These are phyloP conservation scores for Fusarium sambucinum DNA, from an alignment of 2,329 filamentous ascomycete species.

Conservation along the genomic window DNA sequence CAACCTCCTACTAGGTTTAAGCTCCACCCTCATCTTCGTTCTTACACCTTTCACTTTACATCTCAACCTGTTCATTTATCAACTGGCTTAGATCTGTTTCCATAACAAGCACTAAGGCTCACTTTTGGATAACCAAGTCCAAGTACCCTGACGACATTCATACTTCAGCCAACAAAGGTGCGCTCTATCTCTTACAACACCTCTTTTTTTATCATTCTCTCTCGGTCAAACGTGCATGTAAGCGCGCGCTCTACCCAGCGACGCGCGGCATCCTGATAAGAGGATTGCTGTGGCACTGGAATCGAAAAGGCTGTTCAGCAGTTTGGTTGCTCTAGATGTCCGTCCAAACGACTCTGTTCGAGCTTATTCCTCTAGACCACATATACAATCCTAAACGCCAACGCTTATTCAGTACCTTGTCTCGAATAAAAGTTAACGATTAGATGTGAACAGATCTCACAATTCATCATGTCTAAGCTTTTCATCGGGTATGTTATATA, in stretches of 20 bases:
- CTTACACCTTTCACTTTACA: conserved; percentile 34
- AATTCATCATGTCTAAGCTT: conserved; percentile 83
- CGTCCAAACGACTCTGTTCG: background rate
- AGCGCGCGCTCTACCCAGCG: conserved; percentile 27
- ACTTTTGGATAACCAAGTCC: conserved; percentile 23
- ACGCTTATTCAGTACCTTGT: background rate
- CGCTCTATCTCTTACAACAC: conserved; percentile 22
- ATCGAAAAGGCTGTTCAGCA: background rate
- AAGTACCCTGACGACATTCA: conserved; percentile 4
- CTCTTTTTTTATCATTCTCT: conserved; percentile 1
- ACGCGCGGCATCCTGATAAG: conserved; percentile 32
- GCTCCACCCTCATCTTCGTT: conserved; percentile 31
- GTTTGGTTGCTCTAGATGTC: background rate
- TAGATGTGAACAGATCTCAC: conserved; percentile 27
- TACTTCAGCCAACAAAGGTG: conserved; percentile 29
- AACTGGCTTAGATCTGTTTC: conserved; percentile 21
- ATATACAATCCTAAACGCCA: background rate
- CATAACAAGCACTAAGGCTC: conserved; percentile 41
- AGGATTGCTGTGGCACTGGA: background rate
- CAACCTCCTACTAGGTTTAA: conserved; percentile 23
- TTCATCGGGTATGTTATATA: conserved; percentile 61
- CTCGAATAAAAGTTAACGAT: conserved; percentile 26
- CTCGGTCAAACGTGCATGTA: conserved; percentile 18
- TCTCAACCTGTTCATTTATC: conserved; percentile 24
- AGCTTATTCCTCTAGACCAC: background rate